phyloP scores from a whole-genome alignment of 768 basidiomycete genomes.

The Rhizopogon vesiculosus region DNA sequence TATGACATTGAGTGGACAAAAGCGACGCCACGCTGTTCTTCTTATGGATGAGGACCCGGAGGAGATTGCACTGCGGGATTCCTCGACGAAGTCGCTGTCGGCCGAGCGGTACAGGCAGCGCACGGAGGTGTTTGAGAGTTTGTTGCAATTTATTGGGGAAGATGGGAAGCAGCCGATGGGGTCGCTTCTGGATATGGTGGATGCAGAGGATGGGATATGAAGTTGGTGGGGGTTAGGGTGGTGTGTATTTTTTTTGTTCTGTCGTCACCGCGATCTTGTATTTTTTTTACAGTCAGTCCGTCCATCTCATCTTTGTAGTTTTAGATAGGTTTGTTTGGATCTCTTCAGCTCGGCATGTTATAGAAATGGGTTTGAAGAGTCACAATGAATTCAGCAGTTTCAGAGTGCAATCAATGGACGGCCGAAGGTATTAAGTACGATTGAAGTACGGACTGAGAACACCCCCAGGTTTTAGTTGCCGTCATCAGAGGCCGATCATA shows the following conservation, averaged over 20 bases:
- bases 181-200: constrained; percentile 60
- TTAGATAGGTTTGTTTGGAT: not conserved
- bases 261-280: not conserved
- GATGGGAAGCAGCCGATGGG: constrained; percentile 64
- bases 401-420: too few species aligned
- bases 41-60: constrained; percentile 25
- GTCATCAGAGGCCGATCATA: too few species aligned
- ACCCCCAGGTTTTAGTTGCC: too few species aligned
- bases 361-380: too few species aligned
- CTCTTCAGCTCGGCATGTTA: not conserved
- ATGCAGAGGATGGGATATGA: constrained; percentile 29
- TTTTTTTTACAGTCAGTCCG: not conserved
- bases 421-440: too few species aligned
- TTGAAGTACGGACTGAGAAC: too few species aligned
- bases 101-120: constrained; percentile 56
- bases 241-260: not conserved
- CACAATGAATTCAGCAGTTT: too few species aligned
- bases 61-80: constrained; percentile 21
- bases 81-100: constrained; percentile 28
- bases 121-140: constrained; percentile 61
- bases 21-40: constrained; percentile 17
- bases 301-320: not conserved
- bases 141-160: constrained; percentile 60
- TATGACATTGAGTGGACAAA: constrained; percentile 8
- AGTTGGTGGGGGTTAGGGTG: not conserved